phyloP scores from a whole-genome alignment of 1,284 basidiomycete species.

The Ganoderma sp. region DNA sequence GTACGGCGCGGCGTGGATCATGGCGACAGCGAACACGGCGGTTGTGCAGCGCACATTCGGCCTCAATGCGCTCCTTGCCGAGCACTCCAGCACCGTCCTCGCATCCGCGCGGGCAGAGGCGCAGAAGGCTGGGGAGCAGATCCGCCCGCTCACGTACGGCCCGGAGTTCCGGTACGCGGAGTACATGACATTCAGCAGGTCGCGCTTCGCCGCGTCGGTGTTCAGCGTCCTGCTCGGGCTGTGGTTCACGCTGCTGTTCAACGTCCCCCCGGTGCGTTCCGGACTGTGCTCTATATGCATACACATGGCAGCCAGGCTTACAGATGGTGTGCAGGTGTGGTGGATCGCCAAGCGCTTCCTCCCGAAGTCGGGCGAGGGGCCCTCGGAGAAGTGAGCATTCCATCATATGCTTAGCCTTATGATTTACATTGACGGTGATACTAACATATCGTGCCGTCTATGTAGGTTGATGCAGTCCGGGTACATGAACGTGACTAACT shows the following conservation, averaged over 20 bases:
- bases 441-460: slow-evolving; percentile 34
- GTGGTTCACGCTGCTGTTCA: slow-evolving; percentile 18
- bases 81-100: neutral
- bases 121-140: slow-evolving; percentile 29
- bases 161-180: slow-evolving; percentile 78
- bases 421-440: neutral
- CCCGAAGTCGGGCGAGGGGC: slow-evolving; percentile 66
- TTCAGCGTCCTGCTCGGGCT: slow-evolving; percentile 45
- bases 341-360: slow-evolving; percentile 57
- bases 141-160: slow-evolving; percentile 55
- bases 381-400: slow-evolving; percentile 58
- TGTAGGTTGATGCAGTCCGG: slow-evolving; percentile 66
- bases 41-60: slow-evolving; percentile 84
- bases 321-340: slow-evolving; percentile 49
- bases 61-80: slow-evolving; percentile 55
- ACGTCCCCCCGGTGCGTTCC: slow-evolving; percentile 46
- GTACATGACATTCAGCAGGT: slow-evolving; percentile 55
- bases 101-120: neutral
- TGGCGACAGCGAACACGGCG: slow-evolving; percentile 66
- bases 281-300: neutral
- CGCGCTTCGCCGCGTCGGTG: slow-evolving; percentile 44
- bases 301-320: slow-evolving; percentile 1
- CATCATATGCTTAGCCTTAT: neutral
- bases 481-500: slow-evolving; percentile 60
- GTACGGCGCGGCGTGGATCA: slow-evolving; percentile 66